Base-by-base conservation (phyloP, 2,329 filamentous ascomycete species). In the Trichophyton benhamiae region DNA sequence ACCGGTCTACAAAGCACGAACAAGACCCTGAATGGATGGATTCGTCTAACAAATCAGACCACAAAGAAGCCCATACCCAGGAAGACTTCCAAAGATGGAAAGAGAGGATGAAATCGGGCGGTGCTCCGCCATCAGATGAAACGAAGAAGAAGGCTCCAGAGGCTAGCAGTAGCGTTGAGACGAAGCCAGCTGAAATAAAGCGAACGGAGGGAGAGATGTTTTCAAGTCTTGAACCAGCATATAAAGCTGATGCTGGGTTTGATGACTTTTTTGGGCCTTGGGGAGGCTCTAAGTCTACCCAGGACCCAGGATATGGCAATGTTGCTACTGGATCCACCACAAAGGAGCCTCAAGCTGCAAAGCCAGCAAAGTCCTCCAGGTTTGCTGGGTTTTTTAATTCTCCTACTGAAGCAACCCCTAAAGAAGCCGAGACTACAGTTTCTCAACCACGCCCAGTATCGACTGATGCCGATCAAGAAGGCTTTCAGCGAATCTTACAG, bases 41-140 rank as follows among this genome's bases (percentile, higher is more conserved):
- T 70, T 82, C 86, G 62, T 84, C 85, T 15, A 80, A 79, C 52
- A 75, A 80, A 22, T 86, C 87, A 62, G 87, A 89, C 59, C 84
- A 87, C 68, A 77, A 82, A 41, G 83, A 87, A 68, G 82, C 81
- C 3, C 88, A 89, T 68, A 96, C 91, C 0, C 87, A 89, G 68
- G 91, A 95, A 70, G 91, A 96, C 66, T 95, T 96, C 73, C 87
- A 95, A 75, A 89, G 89, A 67, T 96, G 92, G 85, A 96, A 96
- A 80, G 89, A 95, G 68, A 82, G 82, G 65, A 95, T 95, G 90
- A 92, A 88, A 73, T 85, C 85, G 44, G 81, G 83, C 64, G 81
- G 83, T 64, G 83, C 73, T 58, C 65, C 66, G 49, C 61, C 69
- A 42, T 65, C 72, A 3, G 65, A 68, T 8, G 73, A 73, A 58